A percentile compares a stretch with the other conserved stretches of the same genome.
These are phyloP conservation scores for Candida pseudocylindracea DNA, from an alignment of 1,139 yeast species.

Conservation along the genomic window DNA sequence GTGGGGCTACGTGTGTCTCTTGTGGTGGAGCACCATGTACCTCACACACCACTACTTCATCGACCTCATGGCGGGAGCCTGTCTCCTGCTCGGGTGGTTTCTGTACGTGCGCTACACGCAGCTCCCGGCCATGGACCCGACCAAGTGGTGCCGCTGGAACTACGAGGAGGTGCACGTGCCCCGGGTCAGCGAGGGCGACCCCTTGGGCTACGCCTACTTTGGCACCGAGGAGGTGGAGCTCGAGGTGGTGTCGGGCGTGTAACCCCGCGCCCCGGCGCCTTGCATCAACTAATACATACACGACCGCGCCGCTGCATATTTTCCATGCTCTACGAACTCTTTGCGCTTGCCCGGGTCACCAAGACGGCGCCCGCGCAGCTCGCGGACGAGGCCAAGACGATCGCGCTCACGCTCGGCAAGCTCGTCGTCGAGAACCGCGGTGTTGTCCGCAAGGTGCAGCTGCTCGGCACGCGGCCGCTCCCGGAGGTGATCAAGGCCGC, in stretches of 20 bases:
- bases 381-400: conserved; percentile 34
- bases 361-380: too few species aligned
- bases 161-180: conserved; percentile 19
- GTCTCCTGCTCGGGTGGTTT: conserved; percentile 49
- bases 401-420: conserved; percentile 66
- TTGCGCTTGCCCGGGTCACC: too few species aligned
- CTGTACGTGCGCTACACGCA: conserved; percentile 49
- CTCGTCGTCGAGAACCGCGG: conserved; percentile 79
- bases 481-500: conserved; percentile 71
- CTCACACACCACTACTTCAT: conserved; percentile 88
- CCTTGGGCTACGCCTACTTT: conserved; percentile 7
- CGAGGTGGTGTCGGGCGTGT: conserved; percentile 2
- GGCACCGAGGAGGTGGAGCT: conserved; percentile 1
- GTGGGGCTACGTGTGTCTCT: conserved; percentile 63
- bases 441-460: conserved; percentile 60
- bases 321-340: too few species aligned
- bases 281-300: too few species aligned
- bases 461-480: conserved; percentile 56
- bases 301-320: too few species aligned
- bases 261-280: conserved; percentile 1
- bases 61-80: conserved; percentile 81
- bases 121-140: conserved; percentile 45
- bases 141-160: conserved; percentile 70
- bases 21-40: conserved; percentile 98
- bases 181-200: conserved; percentile 11